Conservation (phyloP, 768 basidiomycete genomes). For the Mycena filopes region DNA sequence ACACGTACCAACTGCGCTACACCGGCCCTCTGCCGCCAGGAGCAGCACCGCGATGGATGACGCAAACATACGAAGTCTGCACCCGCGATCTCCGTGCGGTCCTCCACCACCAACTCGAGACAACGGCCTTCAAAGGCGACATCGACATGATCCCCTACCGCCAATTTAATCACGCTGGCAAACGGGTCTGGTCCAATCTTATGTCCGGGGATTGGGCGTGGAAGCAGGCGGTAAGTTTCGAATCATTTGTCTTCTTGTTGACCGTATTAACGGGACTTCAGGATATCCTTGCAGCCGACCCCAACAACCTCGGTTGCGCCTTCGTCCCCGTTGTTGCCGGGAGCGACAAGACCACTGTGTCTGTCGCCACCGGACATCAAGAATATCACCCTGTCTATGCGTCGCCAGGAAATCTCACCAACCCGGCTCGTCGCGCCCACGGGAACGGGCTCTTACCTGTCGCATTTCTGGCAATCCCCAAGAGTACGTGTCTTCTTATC, state of each 20-base stretch:
- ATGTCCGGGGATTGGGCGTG: conserved; percentile 52
- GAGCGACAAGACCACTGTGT: conserved; percentile 42
- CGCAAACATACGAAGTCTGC: conserved; percentile 14
- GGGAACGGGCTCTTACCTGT: conserved; percentile 13
- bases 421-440: conserved; percentile 8
- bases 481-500: background rate
- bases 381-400: conserved; percentile 42
- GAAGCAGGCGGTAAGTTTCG: conserved; percentile 43
- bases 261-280: background rate
- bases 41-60: conserved; percentile 16
- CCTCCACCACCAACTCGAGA: conserved; percentile 28
- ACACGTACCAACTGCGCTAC: conserved; percentile 5
- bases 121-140: conserved; percentile 32
- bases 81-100: background rate
- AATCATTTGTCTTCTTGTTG: too few relatives aligned
- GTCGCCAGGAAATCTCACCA: conserved; percentile 34
- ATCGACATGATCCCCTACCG: conserved; percentile 39
- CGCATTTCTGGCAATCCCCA: conserved; percentile 13
- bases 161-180: conserved; percentile 33
- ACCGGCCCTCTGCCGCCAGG: conserved; percentile 9
- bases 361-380: conserved; percentile 30
- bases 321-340: conserved; percentile 36
- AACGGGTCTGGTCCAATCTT: conserved; percentile 41
- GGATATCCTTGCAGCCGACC: background rate
- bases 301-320: conserved; percentile 21